Conservation (phyloP, 73 alveolate species). For the Paramecium sonneborni region DNA sequence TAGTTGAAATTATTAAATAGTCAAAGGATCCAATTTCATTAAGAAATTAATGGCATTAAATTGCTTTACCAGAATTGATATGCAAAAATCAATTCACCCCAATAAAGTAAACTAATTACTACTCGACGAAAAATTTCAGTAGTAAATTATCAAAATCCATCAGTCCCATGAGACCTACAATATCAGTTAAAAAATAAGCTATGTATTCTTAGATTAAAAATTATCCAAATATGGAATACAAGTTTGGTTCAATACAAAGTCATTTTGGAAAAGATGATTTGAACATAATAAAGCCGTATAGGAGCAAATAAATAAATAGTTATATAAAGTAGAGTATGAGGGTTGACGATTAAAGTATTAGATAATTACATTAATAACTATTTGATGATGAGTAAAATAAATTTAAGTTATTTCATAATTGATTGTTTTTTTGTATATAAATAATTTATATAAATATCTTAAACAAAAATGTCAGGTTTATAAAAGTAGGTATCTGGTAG, state of each 20-base stretch:
- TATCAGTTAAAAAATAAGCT: background rate
- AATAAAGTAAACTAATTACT: background rate
- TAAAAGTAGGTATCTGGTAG: background rate
- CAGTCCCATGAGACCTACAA: constrained; percentile 3
- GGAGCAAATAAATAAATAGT: background rate
- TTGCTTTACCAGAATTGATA: background rate
- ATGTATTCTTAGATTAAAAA: background rate
- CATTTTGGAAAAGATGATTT: constrained; percentile 12
- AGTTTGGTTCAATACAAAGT: background rate
- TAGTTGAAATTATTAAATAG: background rate
- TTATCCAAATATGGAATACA: background rate
- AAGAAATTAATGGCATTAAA: constrained; percentile 18
- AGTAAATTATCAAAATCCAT: background rate
- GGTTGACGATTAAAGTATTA: background rate
- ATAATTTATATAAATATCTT: background rate
- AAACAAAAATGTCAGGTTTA: background rate
- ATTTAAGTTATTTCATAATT: background rate
- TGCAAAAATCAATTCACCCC: background rate
- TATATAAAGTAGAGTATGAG: background rate
- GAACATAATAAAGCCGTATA: background rate
- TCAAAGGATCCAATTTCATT: background rate
- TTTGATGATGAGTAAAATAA: background rate
- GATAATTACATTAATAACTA: background rate
- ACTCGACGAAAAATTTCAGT: background rate
- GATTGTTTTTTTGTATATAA: background rate